phyloP scores from a whole-genome alignment of 495 filamentous ascomycete species.

The Immersiella caudata region DNA sequence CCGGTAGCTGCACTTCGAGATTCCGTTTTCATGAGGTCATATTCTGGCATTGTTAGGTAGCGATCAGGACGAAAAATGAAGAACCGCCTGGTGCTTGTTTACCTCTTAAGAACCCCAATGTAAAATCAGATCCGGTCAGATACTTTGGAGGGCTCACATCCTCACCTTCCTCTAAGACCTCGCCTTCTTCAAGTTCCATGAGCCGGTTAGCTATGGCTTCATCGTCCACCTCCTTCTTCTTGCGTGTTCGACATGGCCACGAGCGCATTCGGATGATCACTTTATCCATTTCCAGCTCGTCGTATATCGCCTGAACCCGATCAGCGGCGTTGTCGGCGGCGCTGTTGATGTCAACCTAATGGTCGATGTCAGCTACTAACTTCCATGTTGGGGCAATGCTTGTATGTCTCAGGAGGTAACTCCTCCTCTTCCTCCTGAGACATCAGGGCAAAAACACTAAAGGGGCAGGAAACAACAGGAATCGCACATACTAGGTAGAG shows the following conservation, averaged over 20 bases:
- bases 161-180: not conserved
- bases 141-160: not conserved
- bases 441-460: no score
- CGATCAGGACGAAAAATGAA: not conserved
- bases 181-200: not conserved
- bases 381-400: no score
- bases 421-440: no score
- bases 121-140: not conserved
- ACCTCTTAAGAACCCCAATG: not conserved
- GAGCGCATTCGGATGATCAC: not conserved
- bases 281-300: conserved; percentile 15
- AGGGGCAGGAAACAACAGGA: no score
- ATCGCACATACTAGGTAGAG: no score
- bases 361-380: no score
- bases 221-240: not conserved
- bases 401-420: no score
- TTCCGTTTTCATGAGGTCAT: not conserved
- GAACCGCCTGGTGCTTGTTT: not conserved
- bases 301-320: conserved; percentile 4
- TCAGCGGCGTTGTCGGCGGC: conserved; percentile 27
- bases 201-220: not conserved
- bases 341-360: conserved; percentile 38
- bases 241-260: not conserved
- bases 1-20: not conserved
- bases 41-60: not conserved